Conservation (phyloP, 2,329 filamentous ascomycete genomes). For the Exophiala xenobiotica region DNA sequence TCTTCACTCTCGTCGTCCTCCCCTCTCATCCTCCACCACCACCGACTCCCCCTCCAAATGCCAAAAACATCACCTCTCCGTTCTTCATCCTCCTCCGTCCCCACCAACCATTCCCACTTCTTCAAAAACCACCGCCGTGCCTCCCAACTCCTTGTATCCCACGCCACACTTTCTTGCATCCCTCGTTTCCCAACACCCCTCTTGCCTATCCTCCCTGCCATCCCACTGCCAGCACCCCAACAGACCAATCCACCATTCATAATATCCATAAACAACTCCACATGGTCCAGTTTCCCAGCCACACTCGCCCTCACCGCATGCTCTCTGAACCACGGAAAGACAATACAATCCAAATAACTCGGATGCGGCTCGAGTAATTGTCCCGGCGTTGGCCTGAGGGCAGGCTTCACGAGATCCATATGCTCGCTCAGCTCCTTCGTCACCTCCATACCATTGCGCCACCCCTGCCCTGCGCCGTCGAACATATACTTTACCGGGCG, state of each 20-base stretch:
- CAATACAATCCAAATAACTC: constrained; percentile 26
- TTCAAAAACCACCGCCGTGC: constrained; percentile 46
- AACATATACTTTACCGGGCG: constrained; percentile 8
- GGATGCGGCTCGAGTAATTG: constrained; percentile 23
- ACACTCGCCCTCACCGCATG: constrained; percentile 18
- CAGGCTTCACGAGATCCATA: constrained; percentile 7
- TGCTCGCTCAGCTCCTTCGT: constrained; percentile 16
- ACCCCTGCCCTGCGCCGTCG: neutral
- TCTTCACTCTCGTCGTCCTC: constrained; percentile 16
- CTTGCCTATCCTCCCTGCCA: neutral
- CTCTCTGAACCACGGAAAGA: constrained; percentile 26
- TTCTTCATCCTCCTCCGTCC: constrained; percentile 28
- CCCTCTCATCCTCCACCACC: constrained; percentile 26
- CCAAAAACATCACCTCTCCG: constrained; percentile 19
- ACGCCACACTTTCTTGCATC: constrained; percentile 37
- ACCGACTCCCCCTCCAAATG: constrained; percentile 23
- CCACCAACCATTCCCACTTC: constrained; percentile 40
- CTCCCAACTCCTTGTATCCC: constrained; percentile 49
- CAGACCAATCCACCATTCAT: constrained; percentile 39
- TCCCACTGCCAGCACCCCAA: constrained; percentile 35
- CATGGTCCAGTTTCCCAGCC: constrained; percentile 36
- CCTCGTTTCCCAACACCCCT: constrained; percentile 23
- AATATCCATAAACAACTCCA: constrained; percentile 41
- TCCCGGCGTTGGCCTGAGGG: constrained; percentile 18
- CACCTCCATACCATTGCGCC: constrained; percentile 1